These are phyloP conservation scores for Pythium dissotocum DNA, from an alignment of 352 stramenopile genomes.

Conservation along the genomic window DNA sequence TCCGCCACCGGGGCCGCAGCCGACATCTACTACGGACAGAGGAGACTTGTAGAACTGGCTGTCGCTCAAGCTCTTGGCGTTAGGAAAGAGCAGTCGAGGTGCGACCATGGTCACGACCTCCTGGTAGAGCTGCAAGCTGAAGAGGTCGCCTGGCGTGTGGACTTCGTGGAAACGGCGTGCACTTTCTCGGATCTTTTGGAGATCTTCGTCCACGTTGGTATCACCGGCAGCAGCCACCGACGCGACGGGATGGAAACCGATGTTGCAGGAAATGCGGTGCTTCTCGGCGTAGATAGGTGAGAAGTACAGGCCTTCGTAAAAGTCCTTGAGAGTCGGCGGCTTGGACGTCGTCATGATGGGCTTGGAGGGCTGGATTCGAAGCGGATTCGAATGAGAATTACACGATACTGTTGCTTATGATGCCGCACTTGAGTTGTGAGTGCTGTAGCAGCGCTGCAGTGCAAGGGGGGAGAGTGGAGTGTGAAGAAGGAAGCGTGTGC, in stretches of 20 bases:
- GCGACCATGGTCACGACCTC: constrained; percentile 47
- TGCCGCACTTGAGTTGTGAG: background rate
- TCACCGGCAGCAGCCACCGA: constrained; percentile 7
- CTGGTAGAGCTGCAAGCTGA: constrained; percentile 62
- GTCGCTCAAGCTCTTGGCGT: constrained; percentile 20
- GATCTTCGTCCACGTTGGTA: constrained; percentile 13
- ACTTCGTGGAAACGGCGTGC: constrained; percentile 20
- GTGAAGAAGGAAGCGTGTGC: background rate
- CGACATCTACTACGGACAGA: constrained; percentile 60
- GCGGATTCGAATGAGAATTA: background rate
- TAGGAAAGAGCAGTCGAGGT: constrained; percentile 25
- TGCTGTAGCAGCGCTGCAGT: background rate
- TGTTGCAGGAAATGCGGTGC: constrained; percentile 72
- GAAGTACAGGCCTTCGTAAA: constrained; percentile 81
- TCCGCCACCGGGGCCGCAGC: constrained; percentile 63
- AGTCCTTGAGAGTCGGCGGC: constrained; percentile 50
- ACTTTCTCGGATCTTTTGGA: constrained; percentile 13
- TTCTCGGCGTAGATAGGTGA: constrained; percentile 61
- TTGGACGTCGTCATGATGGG: background rate
- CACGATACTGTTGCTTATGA: background rate
- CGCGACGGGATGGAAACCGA: constrained; percentile 49
- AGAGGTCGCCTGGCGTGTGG: constrained; percentile 39
- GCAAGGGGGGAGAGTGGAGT: background rate
- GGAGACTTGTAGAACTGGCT: constrained; percentile 9
- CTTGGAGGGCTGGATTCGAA: background rate